Evolutionary conservation across 805 yeast species (phyloP).

Genomic region (Hanseniaspora opuntiae): DNA sequence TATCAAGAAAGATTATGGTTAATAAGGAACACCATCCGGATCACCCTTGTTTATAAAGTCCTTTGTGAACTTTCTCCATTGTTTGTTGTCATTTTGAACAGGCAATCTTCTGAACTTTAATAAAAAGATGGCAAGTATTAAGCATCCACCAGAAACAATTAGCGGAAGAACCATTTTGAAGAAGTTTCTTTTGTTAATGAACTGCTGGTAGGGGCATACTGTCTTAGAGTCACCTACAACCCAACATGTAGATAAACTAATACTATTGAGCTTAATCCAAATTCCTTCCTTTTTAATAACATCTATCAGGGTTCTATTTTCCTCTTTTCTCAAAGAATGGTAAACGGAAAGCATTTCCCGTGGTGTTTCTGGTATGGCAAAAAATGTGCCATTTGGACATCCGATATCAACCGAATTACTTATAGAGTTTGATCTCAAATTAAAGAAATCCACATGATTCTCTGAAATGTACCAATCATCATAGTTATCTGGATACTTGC

Average conservation of each 20-base stretch:
- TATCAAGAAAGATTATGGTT: constrained; percentile 11
- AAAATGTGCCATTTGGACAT: constrained; percentile 28
- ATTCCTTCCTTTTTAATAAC: constrained; percentile 18
- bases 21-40: constrained; percentile 80
- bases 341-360: constrained; percentile 28
- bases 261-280: constrained; percentile 77
- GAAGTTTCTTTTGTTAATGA: constrained; percentile 42
- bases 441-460: constrained; percentile 32
- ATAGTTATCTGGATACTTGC: constrained; percentile 31
- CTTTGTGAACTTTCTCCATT: constrained; percentile 46
- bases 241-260: constrained; percentile 67
- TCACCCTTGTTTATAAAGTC: constrained; percentile 44
- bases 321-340: constrained; percentile 15
- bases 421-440: constrained; percentile 18
- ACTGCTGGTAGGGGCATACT: constrained; percentile 59
- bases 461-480: constrained; percentile 34
- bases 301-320: constrained; percentile 13
- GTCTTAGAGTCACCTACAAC: constrained; percentile 70
- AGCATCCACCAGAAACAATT: constrained; percentile 40
- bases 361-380: constrained; percentile 40
- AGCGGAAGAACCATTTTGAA: constrained; percentile 55
- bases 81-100: constrained; percentile 52
- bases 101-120: constrained; percentile 53
- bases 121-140: constrained; percentile 38
- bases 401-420: constrained; percentile 21